Evolutionary conservation across 2,329 filamentous ascomycete species (phyloP).

Genomic region (Diplodia corticola): DNA sequence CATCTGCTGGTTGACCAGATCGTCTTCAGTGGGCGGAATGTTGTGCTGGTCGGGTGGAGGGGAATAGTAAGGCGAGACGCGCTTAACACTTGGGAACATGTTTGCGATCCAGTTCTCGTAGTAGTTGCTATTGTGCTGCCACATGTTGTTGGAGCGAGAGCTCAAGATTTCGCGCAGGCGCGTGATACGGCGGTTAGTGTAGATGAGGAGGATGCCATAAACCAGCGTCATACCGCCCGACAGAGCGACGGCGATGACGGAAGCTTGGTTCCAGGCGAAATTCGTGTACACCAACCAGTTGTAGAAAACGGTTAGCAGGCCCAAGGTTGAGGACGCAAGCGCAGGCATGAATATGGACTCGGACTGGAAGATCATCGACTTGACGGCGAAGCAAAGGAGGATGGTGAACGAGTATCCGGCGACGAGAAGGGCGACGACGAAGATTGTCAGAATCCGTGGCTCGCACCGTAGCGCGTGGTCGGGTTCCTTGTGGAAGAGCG

Average conservation of each 20-base stretch:
- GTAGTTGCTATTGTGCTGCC: conserved; percentile 40
- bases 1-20: conserved; percentile 53
- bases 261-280: conserved; percentile 47
- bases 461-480: conserved; percentile 40
- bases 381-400: conserved; percentile 50
- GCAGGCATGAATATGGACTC: conserved; percentile 50
- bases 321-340: conserved; percentile 47
- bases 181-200: conserved; percentile 44
- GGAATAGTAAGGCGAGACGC: conserved; percentile 18
- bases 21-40: conserved; percentile 46
- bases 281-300: conserved; percentile 45
- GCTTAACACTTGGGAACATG: conserved; percentile 45
- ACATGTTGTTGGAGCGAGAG: conserved; percentile 31
- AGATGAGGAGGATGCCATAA: conserved; percentile 46
- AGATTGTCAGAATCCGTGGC: conserved; percentile 44
- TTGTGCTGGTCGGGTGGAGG: conserved; percentile 21
- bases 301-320: conserved; percentile 51
- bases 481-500: conserved; percentile 45
- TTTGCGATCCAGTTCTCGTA: conserved; percentile 49
- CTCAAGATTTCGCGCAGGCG: conserved; percentile 30
- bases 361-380: conserved; percentile 48
- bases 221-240: conserved; percentile 41
- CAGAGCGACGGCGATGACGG: conserved; percentile 46
- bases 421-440: conserved; percentile 49
- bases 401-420: conserved; percentile 52